These are phyloP conservation scores for Pilasporangium apinafurcum DNA, from an alignment of 352 stramenopile species.

Conservation along the genomic window DNA sequence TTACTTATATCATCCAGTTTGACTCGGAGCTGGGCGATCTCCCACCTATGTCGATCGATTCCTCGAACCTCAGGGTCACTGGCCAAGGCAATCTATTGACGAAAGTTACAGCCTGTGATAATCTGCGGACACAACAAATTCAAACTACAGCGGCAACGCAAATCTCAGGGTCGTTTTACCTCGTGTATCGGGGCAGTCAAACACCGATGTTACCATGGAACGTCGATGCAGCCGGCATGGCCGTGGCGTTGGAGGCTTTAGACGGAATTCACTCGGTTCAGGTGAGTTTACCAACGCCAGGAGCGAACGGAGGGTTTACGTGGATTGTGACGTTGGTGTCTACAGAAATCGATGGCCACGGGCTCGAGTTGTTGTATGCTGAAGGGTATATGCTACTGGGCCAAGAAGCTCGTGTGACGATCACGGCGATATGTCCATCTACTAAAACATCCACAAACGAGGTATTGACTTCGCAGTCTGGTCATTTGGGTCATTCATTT, in stretches of 20 bases:
- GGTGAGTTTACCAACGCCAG: slow-evolving; percentile 25
- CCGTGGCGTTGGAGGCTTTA: slow-evolving; percentile 58
- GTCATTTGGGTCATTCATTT: slow-evolving; percentile 59
- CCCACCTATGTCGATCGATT: slow-evolving; percentile 42
- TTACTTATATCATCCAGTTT: slow-evolving; percentile 70
- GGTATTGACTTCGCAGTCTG: slow-evolving; percentile 30
- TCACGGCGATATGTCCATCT: slow-evolving; percentile 34
- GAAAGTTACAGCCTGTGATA: slow-evolving; percentile 83
- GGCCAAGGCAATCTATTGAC: slow-evolving; percentile 16
- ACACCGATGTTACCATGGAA: slow-evolving; percentile 76
- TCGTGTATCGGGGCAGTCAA: slow-evolving; percentile 59
- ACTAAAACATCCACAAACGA: slow-evolving; percentile 26
- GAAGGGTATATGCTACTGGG: slow-evolving; percentile 77
- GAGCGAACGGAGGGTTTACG: slow-evolving; percentile 48
- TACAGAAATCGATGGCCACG: slow-evolving; percentile 29
- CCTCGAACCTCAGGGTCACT: slow-evolving; percentile 28
- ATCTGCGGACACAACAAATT: slow-evolving; percentile 71
- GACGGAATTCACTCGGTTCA: slow-evolving; percentile 64
- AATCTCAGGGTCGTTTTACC: slow-evolving; percentile 83
- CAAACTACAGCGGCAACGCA: slow-evolving; percentile 33
- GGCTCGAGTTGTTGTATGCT: slow-evolving; percentile 62
- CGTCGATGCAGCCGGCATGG: slow-evolving; percentile 39
- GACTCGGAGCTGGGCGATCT: slow-evolving; percentile 74
- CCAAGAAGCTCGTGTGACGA: slow-evolving; percentile 26
- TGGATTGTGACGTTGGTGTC: slow-evolving; percentile 88